Evolutionary conservation across 805 yeast genomes (phyloP), one percentile per base, ranked within the genome.

Genomic region (Millerozyma miso): DNA sequence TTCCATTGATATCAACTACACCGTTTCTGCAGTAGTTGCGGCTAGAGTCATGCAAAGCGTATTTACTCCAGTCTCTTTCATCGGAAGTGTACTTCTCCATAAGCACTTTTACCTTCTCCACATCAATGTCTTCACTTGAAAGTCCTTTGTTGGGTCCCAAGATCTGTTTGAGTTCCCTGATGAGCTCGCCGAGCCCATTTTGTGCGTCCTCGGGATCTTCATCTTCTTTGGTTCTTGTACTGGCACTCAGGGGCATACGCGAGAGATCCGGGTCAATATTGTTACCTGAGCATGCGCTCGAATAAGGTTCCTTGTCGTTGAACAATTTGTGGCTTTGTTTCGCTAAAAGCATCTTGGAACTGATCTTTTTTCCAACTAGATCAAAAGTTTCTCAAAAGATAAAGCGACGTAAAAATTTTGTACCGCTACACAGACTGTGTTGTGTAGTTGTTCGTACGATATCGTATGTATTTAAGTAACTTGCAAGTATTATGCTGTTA

Each of bases 1-100:
- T 79, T 14, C 76, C 75, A 60, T 86, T 85, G 51, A 87, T 74
- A 54, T 84, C 80, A 31, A 75, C 79, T 20, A 91, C 76, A 2
- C 96, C 96, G 56, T 85, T 88, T 43, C 89, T 60, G 17, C 76
- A 66, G 53, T 83, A 83, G 44, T 67, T 68, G 45, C 77, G 56
- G 26, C 73, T 54, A 7, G 66, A 51, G 51, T 83, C 88, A 29
- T 63, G 66, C 31, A 76, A 65, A 3, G 86, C 87, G 61, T 63
- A 83, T 45, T 66, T 64, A 33, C 54, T 55, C 90, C 90, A 83
- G 47, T 83, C 85, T 3, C 51, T 38, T 42, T 71, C 75, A 42
- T 66, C 50, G 3, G 81, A 70, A 16, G 53, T 52, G 61, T 82
- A 83, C 18, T 53, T 50, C 31, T 67, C 65, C 79, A 83, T 70